These are phyloP conservation scores for Epichloe amarillans DNA, from an alignment of 2,329 filamentous ascomycete genomes.

Conservation along the genomic window DNA sequence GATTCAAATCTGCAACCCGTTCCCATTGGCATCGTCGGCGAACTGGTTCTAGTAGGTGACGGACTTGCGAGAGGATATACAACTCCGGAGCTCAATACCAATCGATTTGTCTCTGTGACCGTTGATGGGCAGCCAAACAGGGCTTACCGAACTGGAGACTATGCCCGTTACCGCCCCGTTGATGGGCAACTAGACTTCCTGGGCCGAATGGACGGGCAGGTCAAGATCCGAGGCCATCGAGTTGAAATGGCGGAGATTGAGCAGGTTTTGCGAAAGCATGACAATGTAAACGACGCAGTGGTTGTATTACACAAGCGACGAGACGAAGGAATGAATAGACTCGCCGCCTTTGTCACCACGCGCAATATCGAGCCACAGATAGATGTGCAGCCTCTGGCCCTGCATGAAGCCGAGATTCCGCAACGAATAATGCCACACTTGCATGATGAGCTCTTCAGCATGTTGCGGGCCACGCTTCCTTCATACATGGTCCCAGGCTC, in stretches of 20 bases:
- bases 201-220: not conserved
- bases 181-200: not conserved
- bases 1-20: not conserved
- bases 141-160: not conserved
- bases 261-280: not conserved
- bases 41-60: not conserved
- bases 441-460: not conserved
- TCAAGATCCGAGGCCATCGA: not conserved
- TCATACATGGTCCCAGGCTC: constrained; percentile 13
- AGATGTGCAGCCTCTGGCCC: no score
- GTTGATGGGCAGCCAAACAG: not conserved
- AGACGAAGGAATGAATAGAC: not conserved
- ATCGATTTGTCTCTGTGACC: not conserved
- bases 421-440: not conserved
- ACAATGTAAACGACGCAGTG: not conserved
- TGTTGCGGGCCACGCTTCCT: constrained; percentile 5
- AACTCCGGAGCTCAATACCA: not conserved
- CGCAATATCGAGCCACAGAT: not conserved
- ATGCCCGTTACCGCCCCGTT: not conserved
- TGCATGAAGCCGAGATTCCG: not conserved
- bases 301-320: not conserved
- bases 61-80: constrained; percentile 3
- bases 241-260: not conserved
- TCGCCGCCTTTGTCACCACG: not conserved
- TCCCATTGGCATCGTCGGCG: not conserved